A percentile compares a stretch with the other conserved stretches of the same genome.
Evolutionary conservation across 2,329 filamentous ascomycete species (phyloP).

Genomic region (Hymenoscyphus linearis): DNA sequence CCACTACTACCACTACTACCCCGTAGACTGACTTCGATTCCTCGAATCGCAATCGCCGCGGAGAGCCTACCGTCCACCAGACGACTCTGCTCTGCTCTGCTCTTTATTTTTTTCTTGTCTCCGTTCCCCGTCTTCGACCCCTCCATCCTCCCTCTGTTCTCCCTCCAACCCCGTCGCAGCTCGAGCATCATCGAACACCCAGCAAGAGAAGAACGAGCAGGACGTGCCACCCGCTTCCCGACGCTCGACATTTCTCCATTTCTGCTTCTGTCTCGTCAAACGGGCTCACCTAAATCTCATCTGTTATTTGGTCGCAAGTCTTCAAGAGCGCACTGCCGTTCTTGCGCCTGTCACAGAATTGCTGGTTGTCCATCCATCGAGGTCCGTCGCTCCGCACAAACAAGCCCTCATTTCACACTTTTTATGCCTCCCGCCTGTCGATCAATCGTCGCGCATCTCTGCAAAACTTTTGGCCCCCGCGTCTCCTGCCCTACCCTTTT

Average conservation of each 20-base stretch:
- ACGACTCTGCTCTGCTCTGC: neutral
- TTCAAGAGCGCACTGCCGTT: neutral
- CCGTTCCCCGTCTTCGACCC: neutral
- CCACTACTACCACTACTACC: neutral
- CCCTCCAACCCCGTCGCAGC: neutral
- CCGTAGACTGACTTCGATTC: neutral
- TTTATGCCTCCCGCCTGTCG: constrained; percentile 5
- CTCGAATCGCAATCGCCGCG: neutral
- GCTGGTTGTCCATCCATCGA: constrained; percentile 14
- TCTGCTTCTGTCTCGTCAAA: neutral
- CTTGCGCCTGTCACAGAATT: constrained; percentile 1
- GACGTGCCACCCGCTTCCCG: neutral
- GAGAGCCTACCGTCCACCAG: neutral
- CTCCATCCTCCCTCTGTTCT: neutral
- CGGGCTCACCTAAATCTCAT: neutral
- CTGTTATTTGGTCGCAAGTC: neutral
- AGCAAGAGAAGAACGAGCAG: neutral
- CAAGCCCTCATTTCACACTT: constrained; percentile 6
- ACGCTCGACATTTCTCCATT: neutral
- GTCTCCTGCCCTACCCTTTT: neutral
- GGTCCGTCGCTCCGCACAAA: constrained; percentile 14
- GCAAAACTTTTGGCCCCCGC: constrained; percentile 9
- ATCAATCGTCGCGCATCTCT: constrained; percentile 17
- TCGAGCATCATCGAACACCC: neutral
- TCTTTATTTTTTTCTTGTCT: neutral